Base-by-base conservation (phyloP, 225 moss, liverwort and hornwort genomes). In the Sphagnum contortum region DNA sequence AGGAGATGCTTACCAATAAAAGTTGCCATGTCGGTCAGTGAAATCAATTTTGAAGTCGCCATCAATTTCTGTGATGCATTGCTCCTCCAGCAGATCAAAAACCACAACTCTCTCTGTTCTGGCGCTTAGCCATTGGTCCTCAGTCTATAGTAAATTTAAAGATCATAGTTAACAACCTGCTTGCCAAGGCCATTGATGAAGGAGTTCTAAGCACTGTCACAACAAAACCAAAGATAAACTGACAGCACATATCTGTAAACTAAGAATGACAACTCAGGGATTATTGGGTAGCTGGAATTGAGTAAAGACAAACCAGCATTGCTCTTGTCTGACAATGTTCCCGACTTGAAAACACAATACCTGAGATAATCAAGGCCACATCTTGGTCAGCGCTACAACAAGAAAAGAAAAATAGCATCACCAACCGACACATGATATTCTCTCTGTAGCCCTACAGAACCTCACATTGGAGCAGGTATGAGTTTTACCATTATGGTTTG, bases 401-500 rank as follows among this genome's bases (percentile, higher is more conserved):
- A 29, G 29, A 29, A 29, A 29, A 29, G 29, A 29, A 29, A 29
- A 29, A 29, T 29, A 29, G 29, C 29, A 29, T 29, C 29, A 29
- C 29, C 29, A 29, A 29, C 29, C 29, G 29, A 29, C 29, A 29
- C 29, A 29, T 29, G 29, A 29, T 29, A 29, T 29, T 29, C 29
- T 0, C 29, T 29, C 29, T 29, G 29, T 29, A 29, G 29, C 29
- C 29, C 29, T 29, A 29, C 29, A 29, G 29, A 29, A 29, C 8
- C 29, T 61, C 61, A 61, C 9, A 4, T 52, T 52, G 52, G 9
- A 52, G 7, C 52, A 52, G 52, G 7, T 9, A 52, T 52, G 29
- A 29, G 6, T 29, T 29, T 45, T 84, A 98, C 98, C 98, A 74
- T 83, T 93, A 70, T 99, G 98, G 74, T 99, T 86, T 48, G 87